Evolutionary conservation across 1,139 yeast species (phyloP).

Genomic region (Blastobotrys serpentis): DNA sequence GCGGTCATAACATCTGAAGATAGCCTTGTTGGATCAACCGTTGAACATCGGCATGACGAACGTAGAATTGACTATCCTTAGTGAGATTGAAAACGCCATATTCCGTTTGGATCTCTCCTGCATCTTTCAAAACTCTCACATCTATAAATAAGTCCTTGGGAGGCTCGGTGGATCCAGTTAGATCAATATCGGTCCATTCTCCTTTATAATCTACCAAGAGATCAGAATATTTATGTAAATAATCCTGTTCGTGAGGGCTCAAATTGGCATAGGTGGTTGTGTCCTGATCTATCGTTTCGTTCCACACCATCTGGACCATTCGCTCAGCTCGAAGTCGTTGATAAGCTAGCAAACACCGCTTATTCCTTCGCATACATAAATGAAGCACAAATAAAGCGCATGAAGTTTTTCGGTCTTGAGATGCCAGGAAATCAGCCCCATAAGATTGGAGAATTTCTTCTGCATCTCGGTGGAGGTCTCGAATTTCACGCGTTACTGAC

Average conservation of each 20-base stretch:
- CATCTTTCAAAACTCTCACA: slow-evolving; percentile 88
- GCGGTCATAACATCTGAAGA: slow-evolving; percentile 72
- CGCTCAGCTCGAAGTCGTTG: slow-evolving; percentile 68
- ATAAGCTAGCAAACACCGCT: slow-evolving; percentile 83
- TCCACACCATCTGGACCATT: slow-evolving; percentile 74
- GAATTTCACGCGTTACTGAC: slow-evolving; percentile 49
- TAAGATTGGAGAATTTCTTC: slow-evolving; percentile 46
- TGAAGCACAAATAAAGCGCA: slow-evolving; percentile 82
- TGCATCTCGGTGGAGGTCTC: slow-evolving; percentile 49
- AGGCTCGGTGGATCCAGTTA: slow-evolving; percentile 84
- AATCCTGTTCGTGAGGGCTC: slow-evolving; percentile 79
- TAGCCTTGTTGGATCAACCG: slow-evolving; percentile 93
- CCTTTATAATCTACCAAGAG: slow-evolving; percentile 75
- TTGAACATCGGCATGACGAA: slow-evolving; percentile 90
- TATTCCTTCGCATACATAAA: slow-evolving; percentile 79
- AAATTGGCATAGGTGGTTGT: slow-evolving; percentile 48
- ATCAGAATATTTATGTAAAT: slow-evolving; percentile 67
- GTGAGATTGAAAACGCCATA: slow-evolving; percentile 93
- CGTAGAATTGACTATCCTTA: slow-evolving; percentile 94
- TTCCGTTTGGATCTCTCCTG: slow-evolving; percentile 96
- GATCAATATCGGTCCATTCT: slow-evolving; percentile 77
- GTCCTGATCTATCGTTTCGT: slow-evolving; percentile 40
- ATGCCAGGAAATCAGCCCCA: slow-evolving; percentile 40
- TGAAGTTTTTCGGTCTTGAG: slow-evolving; percentile 37
- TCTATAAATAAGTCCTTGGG: slow-evolving; percentile 91